Percentiles rank a stretch among this genome's conserved stretches.
Conservation (phyloP, 805 yeast genomes). For the Yarrowia phangngaensis region DNA sequence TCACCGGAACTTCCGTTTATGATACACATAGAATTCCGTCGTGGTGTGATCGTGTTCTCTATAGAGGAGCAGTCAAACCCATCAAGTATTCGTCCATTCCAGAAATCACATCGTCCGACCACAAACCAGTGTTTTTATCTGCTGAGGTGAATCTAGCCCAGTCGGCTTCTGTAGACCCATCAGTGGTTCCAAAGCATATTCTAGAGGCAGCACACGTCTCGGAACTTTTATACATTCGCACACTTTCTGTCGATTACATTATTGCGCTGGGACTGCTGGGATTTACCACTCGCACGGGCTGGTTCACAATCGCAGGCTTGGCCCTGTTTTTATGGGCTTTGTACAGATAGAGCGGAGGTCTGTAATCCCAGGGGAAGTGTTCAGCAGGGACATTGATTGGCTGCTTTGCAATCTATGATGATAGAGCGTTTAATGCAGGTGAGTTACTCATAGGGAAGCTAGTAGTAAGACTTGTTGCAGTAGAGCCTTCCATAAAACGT, state of each 20-base stretch:
- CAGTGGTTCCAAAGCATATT: slow-evolving; percentile 9
- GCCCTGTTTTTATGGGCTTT: slow-evolving; percentile 10
- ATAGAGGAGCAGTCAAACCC: slow-evolving; percentile 39
- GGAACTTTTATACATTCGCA: slow-evolving; percentile 17
- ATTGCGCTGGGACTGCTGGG: slow-evolving; percentile 17
- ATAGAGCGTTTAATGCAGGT: too few species aligned
- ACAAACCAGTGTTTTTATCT: slow-evolving; percentile 65
- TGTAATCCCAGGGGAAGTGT: too few species aligned
- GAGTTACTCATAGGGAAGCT: too few species aligned
- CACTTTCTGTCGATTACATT: slow-evolving; percentile 8
- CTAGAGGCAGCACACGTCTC: slow-evolving; percentile 13
- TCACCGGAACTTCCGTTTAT: slow-evolving; percentile 48
- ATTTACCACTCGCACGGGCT: slow-evolving; percentile 10
- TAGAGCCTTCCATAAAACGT: too few species aligned
- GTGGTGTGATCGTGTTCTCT: slow-evolving; percentile 87
- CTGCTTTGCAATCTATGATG: too few species aligned
- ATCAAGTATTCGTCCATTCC: slow-evolving; percentile 50
- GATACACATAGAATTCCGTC: slow-evolving; percentile 65
- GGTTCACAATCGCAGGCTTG: slow-evolving; percentile 15
- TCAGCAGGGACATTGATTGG: too few species aligned
- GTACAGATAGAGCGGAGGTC: too few species aligned
- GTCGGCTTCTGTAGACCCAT: neutral
- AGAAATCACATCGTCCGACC: slow-evolving; percentile 61
- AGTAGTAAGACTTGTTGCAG: too few species aligned
- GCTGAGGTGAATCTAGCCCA: slow-evolving; percentile 4